Base-by-base conservation (phyloP, 2,329 filamentous ascomycete genomes). In the Cladosporium sp. region DNA sequence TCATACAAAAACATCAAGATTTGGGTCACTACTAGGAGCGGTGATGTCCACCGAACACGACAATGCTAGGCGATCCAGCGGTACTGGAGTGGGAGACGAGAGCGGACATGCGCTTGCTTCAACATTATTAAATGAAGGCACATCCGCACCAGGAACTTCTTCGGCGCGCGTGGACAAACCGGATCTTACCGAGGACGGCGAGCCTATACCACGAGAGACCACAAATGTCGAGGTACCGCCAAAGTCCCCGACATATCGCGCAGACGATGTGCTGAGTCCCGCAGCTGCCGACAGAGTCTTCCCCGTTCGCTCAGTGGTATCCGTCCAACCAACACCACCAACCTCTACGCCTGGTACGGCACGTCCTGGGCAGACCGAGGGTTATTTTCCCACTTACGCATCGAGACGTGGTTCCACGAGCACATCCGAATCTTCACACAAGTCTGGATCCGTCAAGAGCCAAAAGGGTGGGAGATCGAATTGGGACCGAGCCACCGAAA, bases 281-380 rank as follows among this genome's bases (percentile, higher is more conserved):
- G 76, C 74, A 46, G 70, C 77, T 5, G 74, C 79, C 56, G 84
- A 93, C 72, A 85, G 90, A 63, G 89, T 94, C 5, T 94, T 91
- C 65, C 91, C 91, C n/a, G 90, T 94, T 34, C 86, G 90, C 58
- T 93, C 90, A n/a, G 88, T 91, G 51, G 82, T 94, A 26, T 91
- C 87, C 7, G 86, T 93, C 48, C 88, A 91, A 70, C 86, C 86
- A 7, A 78, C 76, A 13, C 77, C 79, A 1, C 86, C 86, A 5
- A 78, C 76, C 11, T 76, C 79, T 1, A 82, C 79, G 5, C 56
- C 68, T 28, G 10, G 10, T 21, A 49, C 30, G 21, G 58, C 30
- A 23, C 26, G 26, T 26, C 51, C 39, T 7, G 39, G 46, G 23
- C 56, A 65, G 23, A 23, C n/a, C 6, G 63, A 65, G 16, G 49